Evolutionary conservation across 441 rosid species (phyloP), one percentile per base, ranked within the genome.

Genomic region (Gossypium schwendimanii): DNA sequence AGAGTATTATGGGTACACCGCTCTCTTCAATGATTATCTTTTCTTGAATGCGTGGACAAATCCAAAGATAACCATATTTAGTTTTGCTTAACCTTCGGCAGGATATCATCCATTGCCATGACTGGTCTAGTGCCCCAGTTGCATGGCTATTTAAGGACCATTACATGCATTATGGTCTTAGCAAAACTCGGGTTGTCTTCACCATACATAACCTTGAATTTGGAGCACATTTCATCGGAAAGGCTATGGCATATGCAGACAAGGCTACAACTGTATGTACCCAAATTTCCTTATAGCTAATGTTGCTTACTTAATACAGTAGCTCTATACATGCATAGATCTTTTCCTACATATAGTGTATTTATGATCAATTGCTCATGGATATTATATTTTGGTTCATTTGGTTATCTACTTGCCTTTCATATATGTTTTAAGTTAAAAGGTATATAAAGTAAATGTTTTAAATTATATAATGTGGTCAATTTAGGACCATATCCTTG

Each of bases 101-200:
- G 99, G 99, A 95, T 82, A 92, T 95, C 78, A 85, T 94, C 81
- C 98, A 94, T 72, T 94, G 94, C 77, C 99, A 94, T 36, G 99
- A 92, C 85, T 94, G 99, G 98, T 91, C 99, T 8, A 91, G 90
- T 77, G 98, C 98, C 70, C 97, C 96, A 28, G 93, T 91, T 76
- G 80, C 98, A 36, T 89, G 96, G 99, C 77, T 92, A 79, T 92
- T 84, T 75, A 94, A 92, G 85, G 97, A 94, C 80, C 82, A 81
- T 31, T 94, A 91, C 76, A 82, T 75, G 86, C 91, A 92, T 57
- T 88, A 90, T 67, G 90, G 96, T 78, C 96, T 92, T 60, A 86
- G 89, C 73, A 91, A 92, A 83, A 82, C 97, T 77, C 92, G 92
- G 61, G 79, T 87, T 80, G 95, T 95, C 81, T 92, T 92, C 85